A percentile compares a stretch with the other conserved stretches of the same genome.
phyloP scores from a whole-genome alignment of 768 basidiomycete genomes.

The Asterophora lycoperdoides region DNA sequence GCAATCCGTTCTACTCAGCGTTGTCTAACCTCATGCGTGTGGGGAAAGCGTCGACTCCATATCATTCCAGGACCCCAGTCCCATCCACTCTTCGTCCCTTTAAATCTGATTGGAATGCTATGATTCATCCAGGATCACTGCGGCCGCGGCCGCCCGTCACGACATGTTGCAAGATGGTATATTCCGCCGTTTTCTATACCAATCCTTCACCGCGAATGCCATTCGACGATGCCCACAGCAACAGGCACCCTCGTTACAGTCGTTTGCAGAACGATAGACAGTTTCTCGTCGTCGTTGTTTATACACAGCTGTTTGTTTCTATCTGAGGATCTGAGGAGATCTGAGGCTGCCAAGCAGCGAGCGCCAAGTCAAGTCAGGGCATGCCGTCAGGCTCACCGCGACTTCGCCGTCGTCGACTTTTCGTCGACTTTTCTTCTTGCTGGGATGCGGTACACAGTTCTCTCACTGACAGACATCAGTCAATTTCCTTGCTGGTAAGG shows the following conservation, averaged over 20 bases:
- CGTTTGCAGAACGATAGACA: too few species aligned
- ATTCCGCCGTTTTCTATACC: neutral
- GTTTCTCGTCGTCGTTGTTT: too few species aligned
- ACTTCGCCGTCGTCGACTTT: too few species aligned
- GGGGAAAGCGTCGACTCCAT: neutral
- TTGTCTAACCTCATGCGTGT: constrained; percentile 8
- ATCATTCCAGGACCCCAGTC: constrained; percentile 5
- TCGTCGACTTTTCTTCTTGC: too few species aligned
- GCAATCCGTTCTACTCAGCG: neutral
- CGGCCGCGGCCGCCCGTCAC: constrained; percentile 4
- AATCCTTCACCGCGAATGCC: neutral
- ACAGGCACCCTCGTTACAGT: constrained; percentile 8
- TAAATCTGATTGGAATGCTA: constrained; percentile 5
- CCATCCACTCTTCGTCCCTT: constrained; percentile 1
- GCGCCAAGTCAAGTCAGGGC: too few species aligned
- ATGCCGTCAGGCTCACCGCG: too few species aligned
- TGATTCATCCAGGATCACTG: neutral
- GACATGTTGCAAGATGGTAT: neutral
- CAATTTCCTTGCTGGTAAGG: too few species aligned
- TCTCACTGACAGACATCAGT: too few species aligned
- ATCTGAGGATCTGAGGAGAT: too few species aligned
- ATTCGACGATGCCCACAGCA: neutral
- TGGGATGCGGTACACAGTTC: too few species aligned
- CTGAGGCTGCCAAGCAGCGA: too few species aligned
- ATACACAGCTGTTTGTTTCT: too few species aligned